These are phyloP conservation scores for Xylaria sp. DNA, from an alignment of 2,329 filamentous ascomycete species.

Conservation along the genomic window DNA sequence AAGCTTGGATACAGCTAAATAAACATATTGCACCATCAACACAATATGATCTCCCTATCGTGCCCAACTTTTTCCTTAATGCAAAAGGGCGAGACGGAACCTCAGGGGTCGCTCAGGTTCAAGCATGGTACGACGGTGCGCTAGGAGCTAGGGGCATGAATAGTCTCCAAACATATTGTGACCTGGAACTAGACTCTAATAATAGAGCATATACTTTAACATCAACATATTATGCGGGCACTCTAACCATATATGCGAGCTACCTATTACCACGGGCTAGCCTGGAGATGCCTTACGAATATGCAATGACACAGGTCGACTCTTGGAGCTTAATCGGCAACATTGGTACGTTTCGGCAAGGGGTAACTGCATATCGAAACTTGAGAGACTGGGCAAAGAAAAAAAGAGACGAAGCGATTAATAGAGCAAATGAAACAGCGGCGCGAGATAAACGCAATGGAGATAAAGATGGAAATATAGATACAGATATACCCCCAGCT, in stretches of 20 bases:
- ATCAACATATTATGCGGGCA: constrained; percentile 9
- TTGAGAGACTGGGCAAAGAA: constrained; percentile 15
- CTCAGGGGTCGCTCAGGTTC: constrained; percentile 33
- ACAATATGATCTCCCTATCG: constrained; percentile 21
- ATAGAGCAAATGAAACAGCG: constrained; percentile 12
- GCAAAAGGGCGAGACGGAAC: constrained; percentile 33
- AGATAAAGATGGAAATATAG: neutral
- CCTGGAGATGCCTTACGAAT: neutral
- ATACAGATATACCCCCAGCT: neutral
- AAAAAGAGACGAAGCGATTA: constrained; percentile 12
- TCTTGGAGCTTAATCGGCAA: neutral
- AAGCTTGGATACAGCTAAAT: constrained; percentile 15
- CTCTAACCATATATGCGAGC: neutral
- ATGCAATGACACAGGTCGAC: neutral
- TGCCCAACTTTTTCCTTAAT: constrained; percentile 28
- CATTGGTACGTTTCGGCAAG: neutral
- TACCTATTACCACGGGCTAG: neutral
- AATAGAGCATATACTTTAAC: constrained; percentile 16
- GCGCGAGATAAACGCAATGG: constrained; percentile 2
- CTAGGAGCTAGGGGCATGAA: constrained; percentile 42
- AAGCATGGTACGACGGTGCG: constrained; percentile 44
- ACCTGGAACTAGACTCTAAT: constrained; percentile 20
- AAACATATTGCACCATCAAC: constrained; percentile 31
- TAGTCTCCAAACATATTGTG: constrained; percentile 40
- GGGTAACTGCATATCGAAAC: constrained; percentile 15